Base-by-base conservation (phyloP, 75 land plant species). In the Azolla pinnata region DNA sequence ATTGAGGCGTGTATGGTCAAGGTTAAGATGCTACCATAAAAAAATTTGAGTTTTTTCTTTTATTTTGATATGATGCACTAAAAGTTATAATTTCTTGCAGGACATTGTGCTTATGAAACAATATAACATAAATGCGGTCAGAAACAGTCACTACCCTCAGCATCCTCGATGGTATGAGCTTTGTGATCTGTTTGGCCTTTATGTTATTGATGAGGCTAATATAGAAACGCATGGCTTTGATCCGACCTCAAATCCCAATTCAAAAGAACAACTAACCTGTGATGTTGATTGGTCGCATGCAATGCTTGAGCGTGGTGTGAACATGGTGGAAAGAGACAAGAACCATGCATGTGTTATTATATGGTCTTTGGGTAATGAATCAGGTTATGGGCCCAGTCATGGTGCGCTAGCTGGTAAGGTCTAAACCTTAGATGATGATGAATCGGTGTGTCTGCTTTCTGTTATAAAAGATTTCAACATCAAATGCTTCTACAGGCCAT, bases 121-220 rank as follows among this genome's bases (percentile, higher is more conserved):
- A 62, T 44, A 95, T 61, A 95, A 95, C 57, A 76, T 95, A 14
- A 95, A 95, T 80, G 96, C 99, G 59, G 99, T 95, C 10, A 77
- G 99, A 63, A 95, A 95, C 62, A 90, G 97, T 60, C 99, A 95
- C 52, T 95, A 95, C 63, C 99, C 99, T 24, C 90, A 83, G 65
- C 99, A 89, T 71, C 79, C 91, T 18, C 81, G 99, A 24, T 95
- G 90, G 96, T 95, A 90, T 59, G 99, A 95, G 72, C 62, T 95
- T 40, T 95, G 97, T 67, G 86, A 90, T 54, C 62, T 95, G 21
- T 95, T 95, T 74, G 99, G 97, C 28, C 66, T 95, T 57, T 95
- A 95, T 66, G 74, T 95, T 79, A 77, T 95, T 29, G 99, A 95
- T 72, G 99, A 95, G 69, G 99, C 99, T 57, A 95, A 95, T 54